Evolutionary conservation across 139 green algal genomes (phyloP), one percentile per base, ranked within the genome.

Genomic region (Yamagishiella unicocca): DNA sequence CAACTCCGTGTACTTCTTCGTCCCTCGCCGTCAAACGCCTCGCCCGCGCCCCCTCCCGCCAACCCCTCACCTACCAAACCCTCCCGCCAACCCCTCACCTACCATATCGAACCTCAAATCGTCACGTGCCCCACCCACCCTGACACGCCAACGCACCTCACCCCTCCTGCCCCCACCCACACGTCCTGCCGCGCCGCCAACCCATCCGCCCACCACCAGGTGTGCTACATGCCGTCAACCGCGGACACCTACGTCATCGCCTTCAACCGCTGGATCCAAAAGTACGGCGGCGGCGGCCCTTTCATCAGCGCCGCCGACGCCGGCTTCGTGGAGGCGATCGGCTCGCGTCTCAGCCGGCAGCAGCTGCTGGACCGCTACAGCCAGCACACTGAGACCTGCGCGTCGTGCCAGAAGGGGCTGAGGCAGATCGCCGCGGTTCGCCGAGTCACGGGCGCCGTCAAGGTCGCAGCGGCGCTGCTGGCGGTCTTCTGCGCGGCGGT

Each of bases 351-450:
- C 24, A 70, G 50, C 40, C 50, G 76, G 2, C n/a, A 84, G 64
- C 33, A 83, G 77, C 75, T 91, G 66, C 43, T 91, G 54, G 88
- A 91, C 66, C 80, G 88, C 31, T 87, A 76, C 50, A 79, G 40
- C 38, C 87, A 90, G 61, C 87, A 90, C 87, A 90, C 87, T 14
- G 50, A 80, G 42, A 31, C 27, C n/a, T 89, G 83, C 83, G 83
- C 83, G 40, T 33, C 42, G 9, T 89, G 83, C 83, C 72, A 83
- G 43, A 31, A 40, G 33, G 83, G 67, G 24, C 72, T 89, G 6
- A 53, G 54, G 38, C 83, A 77, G 42, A 33, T 86, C 7, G 33
- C 1, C 12, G 27, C 37, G 0, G 66, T 27, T 2, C 46, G 35
- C 35, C 19, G 35, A 46, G 37, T 25, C 22, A 46, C 53, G 3